Base-by-base conservation (phyloP, 371 early-diverging fungal genomes). In the Haplosporangium sp. region DNA sequence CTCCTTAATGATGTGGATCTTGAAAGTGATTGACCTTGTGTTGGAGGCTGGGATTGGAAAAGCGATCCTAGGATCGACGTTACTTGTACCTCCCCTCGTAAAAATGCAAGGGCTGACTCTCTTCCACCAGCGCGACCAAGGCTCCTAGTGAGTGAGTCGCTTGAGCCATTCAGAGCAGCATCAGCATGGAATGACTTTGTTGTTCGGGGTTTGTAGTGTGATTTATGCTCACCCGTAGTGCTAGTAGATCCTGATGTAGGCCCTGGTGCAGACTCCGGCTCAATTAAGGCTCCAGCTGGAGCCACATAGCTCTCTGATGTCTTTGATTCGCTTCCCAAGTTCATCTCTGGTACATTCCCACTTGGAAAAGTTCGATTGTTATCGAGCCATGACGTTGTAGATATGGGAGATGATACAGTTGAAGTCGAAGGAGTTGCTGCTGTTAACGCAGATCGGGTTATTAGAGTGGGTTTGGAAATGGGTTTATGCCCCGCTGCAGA, bases 321-420 rank as follows among this genome's bases (percentile, higher is more conserved):
- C 37, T 39, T 58, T 27, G 7, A n/a, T 15, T 65, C 71, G 9
- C 44, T 47, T 15, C 0, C 38, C 1, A 62, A 9, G 17, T 47
- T 17, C 17, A 60, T 39, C 27, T 61, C 59, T 34, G 42, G 42
- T 4, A 37, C 57, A 20, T 20, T 27, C 6, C 53, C 59, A 1
- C 73, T 71, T 9, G 79, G 67, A 34, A 35, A 42, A 1, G 68
- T 67, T 3, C 59, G 61, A 2, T 63, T 27, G 27, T 27, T 45
- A 37, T 79, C 79, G 56, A 70, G 50, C 79, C 78, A 78, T 10
- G 78, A 79, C 2, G 67, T 58, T 6, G 71, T 37, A 9, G 74
- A 74, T 56, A 74, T 67, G n/a, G 79, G 79, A 1, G 79, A 79
- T 2, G 79, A 74, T 17, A 74, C 74, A 4, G 71, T 79, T 4